These are phyloP conservation scores for Tephrocybe sp. DNA, from an alignment of 768 basidiomycete genomes.

Conservation along the genomic window DNA sequence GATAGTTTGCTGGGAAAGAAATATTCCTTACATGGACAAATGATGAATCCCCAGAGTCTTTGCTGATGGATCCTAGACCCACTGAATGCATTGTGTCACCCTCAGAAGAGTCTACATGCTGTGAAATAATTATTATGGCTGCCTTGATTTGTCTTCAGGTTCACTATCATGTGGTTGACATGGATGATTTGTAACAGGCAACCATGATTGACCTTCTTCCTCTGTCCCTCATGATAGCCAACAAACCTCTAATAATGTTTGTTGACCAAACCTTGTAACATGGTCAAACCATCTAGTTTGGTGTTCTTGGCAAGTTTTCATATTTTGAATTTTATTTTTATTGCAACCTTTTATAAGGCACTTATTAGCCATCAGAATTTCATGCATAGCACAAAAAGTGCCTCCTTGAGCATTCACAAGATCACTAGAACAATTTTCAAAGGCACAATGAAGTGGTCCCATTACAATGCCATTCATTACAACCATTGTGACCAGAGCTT, in stretches of 20 bases:
- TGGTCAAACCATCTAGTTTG: not conserved
- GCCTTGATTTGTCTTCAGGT: not conserved
- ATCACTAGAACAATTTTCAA: conserved; percentile 7
- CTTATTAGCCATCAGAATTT: not conserved
- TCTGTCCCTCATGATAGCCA: not conserved
- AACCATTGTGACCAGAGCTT: not conserved
- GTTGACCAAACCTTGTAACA: not conserved
- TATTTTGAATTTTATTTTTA: not conserved
- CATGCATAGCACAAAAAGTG: conserved; percentile 12
- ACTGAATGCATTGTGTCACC: conserved; percentile 29
- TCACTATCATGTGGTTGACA: not conserved
- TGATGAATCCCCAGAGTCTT: conserved; percentile 30
- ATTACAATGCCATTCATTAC: conserved; percentile 4
- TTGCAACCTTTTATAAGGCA: conserved; percentile 8
- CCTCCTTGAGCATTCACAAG: conserved; percentile 12
- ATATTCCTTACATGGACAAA: conserved; percentile 29
- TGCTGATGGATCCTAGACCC: conserved; percentile 9
- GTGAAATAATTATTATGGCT: too few species aligned
- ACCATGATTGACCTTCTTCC: not conserved
- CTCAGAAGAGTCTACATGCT: conserved; percentile 21
- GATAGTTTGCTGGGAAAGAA: too few species aligned
- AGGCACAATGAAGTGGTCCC: conserved; percentile 17
- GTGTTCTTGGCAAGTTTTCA: not conserved
- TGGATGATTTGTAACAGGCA: not conserved
- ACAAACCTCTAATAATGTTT: not conserved